Conservation (phyloP, 257 asterid genomes). For the Sherardia arvensis region DNA sequence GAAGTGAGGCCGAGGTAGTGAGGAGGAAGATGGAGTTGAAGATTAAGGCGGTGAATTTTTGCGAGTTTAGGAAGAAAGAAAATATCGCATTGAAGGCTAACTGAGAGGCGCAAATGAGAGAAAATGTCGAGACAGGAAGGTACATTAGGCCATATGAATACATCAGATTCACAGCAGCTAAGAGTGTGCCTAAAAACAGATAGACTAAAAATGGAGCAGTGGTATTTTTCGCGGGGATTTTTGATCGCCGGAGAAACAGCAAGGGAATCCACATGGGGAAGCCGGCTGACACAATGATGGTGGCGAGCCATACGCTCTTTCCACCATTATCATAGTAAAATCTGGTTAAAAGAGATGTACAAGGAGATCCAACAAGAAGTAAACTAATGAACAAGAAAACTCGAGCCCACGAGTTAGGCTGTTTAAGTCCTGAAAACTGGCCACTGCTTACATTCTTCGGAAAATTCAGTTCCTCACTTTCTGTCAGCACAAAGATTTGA, state of each 20-base stretch:
- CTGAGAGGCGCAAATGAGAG: slow-evolving; percentile 36
- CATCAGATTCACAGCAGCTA: slow-evolving; percentile 28
- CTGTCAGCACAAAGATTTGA: no score
- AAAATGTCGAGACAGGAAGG: slow-evolving; percentile 29
- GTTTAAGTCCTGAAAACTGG: neutral
- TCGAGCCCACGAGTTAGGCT: slow-evolving; percentile 16
- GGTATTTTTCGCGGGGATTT: neutral
- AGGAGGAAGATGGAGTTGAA: slow-evolving; percentile 27
- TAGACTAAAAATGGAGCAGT: slow-evolving; percentile 4
- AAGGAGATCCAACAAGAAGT: slow-evolving; percentile 21
- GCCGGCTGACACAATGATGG: slow-evolving; percentile 24
- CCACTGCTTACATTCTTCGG: neutral
- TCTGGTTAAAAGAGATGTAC: slow-evolving; percentile 24
- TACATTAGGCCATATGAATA: slow-evolving; percentile 23
- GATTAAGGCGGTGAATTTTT: slow-evolving; percentile 26
- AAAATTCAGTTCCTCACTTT: neutral
- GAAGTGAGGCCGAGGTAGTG: slow-evolving; percentile 28
- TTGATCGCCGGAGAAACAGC: slow-evolving; percentile 2
- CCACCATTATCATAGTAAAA: slow-evolving; percentile 32
- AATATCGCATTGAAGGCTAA: slow-evolving; percentile 29
- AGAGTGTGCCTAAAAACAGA: slow-evolving; percentile 21
- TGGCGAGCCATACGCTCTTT: slow-evolving; percentile 35
- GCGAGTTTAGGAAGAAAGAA: slow-evolving; percentile 25
- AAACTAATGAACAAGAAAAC: slow-evolving; percentile 12
- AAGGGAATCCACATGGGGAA: slow-evolving; percentile 26